Percentiles rank a stretch among this genome's conserved stretches.
Conservation (phyloP, 2,329 filamentous ascomycete genomes). For the Colletotrichum sp. region DNA sequence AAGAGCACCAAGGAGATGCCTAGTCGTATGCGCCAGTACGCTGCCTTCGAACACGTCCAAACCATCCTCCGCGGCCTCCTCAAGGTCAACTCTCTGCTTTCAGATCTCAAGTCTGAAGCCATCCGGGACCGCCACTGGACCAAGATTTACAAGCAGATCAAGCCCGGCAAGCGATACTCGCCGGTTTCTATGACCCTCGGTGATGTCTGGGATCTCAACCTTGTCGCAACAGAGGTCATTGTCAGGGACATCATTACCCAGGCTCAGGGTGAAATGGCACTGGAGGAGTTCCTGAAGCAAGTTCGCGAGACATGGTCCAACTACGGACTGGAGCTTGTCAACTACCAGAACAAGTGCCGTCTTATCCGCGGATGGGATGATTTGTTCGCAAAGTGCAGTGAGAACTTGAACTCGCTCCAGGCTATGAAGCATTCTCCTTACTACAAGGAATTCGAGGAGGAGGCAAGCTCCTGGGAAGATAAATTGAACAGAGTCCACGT, state of each 20-base stretch:
- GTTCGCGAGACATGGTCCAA: conserved; percentile 97
- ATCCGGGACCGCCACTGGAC: conserved; percentile 96
- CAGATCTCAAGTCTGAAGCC: conserved; percentile 94
- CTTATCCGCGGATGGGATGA: conserved; percentile 98
- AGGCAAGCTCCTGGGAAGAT: conserved; percentile 96
- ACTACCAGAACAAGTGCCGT: conserved; percentile 97
- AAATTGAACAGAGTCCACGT: conserved; percentile 97
- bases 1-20: conserved; percentile 99
- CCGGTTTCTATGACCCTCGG: conserved; percentile 95
- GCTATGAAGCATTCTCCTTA: conserved; percentile 99
- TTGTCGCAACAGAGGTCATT: conserved; percentile 83
- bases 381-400: conserved; percentile 96
- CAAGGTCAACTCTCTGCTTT: conserved; percentile 87
- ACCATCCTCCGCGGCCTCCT: conserved; percentile 85
- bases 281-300: conserved; percentile 96
- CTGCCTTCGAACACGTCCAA: conserved; percentile 99
- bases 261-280: conserved; percentile 95
- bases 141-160: conserved; percentile 96
- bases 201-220: conserved; percentile 97
- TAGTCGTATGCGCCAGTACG: conserved; percentile 97
- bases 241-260: conserved; percentile 94
- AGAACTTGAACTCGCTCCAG: conserved; percentile 96
- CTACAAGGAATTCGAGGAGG: conserved; percentile 99
- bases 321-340: conserved; percentile 91
- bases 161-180: conserved; percentile 91